Evolutionary conservation across 208 protist species (phyloP).

Genomic region (Acanthamoeba sp.): DNA sequence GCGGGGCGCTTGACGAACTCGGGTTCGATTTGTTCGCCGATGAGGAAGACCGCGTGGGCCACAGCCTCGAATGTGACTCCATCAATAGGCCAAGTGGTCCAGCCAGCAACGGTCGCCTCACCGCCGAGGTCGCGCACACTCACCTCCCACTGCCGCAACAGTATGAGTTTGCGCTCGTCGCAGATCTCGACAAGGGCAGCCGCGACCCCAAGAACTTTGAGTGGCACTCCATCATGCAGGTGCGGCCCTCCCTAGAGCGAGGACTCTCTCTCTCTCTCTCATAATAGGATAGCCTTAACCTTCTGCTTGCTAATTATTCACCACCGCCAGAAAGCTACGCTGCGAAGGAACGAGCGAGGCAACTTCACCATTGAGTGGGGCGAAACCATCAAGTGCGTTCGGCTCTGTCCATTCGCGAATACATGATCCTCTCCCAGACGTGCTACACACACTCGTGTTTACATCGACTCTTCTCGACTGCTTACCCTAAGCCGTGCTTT

Average conservation of each 20-base stretch:
- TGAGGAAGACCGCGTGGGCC: neutral
- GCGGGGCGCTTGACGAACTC: neutral
- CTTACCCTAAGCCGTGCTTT: neutral
- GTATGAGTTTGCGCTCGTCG: slow-evolving; percentile 59
- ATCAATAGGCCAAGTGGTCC: neutral
- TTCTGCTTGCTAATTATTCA: too few relatives aligned
- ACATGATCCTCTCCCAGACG: too few relatives aligned
- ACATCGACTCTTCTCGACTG: too few relatives aligned
- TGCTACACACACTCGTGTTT: neutral
- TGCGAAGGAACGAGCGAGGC: slow-evolving; percentile 53
- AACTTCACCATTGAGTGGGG: slow-evolving; percentile 76
- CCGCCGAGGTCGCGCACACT: neutral
- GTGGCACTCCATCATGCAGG: slow-evolving; percentile 74
- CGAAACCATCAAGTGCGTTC: slow-evolving; percentile 70
- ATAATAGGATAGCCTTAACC: too few relatives aligned
- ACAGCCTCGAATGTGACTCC: neutral
- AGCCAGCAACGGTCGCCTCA: neutral
- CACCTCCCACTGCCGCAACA: slow-evolving; percentile 55
- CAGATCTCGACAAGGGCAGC: slow-evolving; percentile 72
- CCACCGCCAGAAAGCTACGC: slow-evolving; percentile 21
- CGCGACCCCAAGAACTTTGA: slow-evolving; percentile 53
- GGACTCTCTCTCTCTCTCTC: too few relatives aligned
- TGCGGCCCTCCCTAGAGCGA: neutral
- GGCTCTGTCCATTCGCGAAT: too few relatives aligned
- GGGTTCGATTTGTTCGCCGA: neutral